Evolutionary conservation across 2,329 filamentous ascomycete genomes (phyloP).

Genomic region (Talaromyces sp.): DNA sequence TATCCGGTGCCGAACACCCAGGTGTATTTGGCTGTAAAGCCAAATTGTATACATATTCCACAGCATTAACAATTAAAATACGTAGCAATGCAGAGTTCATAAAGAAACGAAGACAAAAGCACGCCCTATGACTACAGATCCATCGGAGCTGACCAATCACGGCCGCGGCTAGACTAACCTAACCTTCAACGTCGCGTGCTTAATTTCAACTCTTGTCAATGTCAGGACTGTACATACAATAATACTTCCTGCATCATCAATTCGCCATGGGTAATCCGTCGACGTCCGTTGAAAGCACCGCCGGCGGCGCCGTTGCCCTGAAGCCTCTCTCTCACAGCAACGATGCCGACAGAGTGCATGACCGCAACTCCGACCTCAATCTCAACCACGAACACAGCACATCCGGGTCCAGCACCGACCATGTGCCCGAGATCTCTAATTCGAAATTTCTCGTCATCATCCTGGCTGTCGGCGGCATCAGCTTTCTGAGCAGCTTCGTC

Average conservation of each 20-base stretch:
- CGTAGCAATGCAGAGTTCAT: not conserved
- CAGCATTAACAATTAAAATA: not conserved
- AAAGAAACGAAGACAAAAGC: not conserved
- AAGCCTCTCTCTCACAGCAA: not conserved
- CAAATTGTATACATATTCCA: not conserved
- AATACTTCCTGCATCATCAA: not conserved
- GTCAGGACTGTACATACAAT: not conserved
- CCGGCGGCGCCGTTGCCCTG: not conserved
- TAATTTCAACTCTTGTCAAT: not conserved
- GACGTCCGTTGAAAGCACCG: not conserved
- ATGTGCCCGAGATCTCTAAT: not conserved
- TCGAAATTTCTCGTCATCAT: slow-evolving; percentile 4
- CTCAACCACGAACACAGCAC: not conserved
- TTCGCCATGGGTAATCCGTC: not conserved
- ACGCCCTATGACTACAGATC: not conserved
- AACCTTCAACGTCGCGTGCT: not conserved
- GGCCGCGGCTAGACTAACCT: not conserved
- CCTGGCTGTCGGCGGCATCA: slow-evolving; percentile 8
- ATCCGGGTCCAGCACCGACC: not conserved
- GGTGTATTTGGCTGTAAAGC: not conserved
- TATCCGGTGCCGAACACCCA: not conserved
- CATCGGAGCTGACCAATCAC: not conserved
- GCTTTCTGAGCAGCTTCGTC: slow-evolving; percentile 7
- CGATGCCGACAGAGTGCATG: not conserved
- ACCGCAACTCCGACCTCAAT: not conserved